A percentile compares a stretch with the other conserved stretches of the same genome.
Conservation (phyloP, 805 yeast genomes). For the Tetrapisispora iriomotensis region DNA sequence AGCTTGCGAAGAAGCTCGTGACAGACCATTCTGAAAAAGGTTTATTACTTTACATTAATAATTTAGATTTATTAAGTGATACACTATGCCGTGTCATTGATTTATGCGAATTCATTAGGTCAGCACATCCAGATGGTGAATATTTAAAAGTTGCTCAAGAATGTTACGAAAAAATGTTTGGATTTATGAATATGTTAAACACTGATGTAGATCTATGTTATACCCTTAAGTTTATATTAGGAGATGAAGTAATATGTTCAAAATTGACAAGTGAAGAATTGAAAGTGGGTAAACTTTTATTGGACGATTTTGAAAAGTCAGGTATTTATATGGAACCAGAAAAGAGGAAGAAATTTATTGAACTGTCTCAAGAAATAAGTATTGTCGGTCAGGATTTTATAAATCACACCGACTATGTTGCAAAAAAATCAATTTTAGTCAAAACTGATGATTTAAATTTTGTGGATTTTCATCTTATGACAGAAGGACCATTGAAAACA, state of each 20-base stretch:
- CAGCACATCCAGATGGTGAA: slow-evolving; percentile 66
- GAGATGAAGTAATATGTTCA: slow-evolving; percentile 21
- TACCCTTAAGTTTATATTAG: slow-evolving; percentile 48
- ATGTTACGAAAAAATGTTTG: slow-evolving; percentile 81
- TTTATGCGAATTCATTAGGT: slow-evolving; percentile 83
- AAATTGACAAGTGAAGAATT: slow-evolving; percentile 62
- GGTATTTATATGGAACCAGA: slow-evolving; percentile 73
- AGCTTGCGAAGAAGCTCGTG: slow-evolving; percentile 48
- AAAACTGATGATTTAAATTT: slow-evolving; percentile 14
- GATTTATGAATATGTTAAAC: slow-evolving; percentile 85
- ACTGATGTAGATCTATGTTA: slow-evolving; percentile 66
- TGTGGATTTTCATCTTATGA: slow-evolving; percentile 10
- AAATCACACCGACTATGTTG: slow-evolving; percentile 20
- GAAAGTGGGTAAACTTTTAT: slow-evolving; percentile 68
- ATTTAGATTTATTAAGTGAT: slow-evolving; percentile 79
- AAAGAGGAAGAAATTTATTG: slow-evolving; percentile 61
- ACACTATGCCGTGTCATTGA: slow-evolving; percentile 87
- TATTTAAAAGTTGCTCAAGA: slow-evolving; percentile 76
- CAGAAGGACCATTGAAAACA: slow-evolving; percentile 24
- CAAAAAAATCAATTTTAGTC: slow-evolving; percentile 16
- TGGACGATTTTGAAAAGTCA: slow-evolving; percentile 80
- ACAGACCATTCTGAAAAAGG: slow-evolving; percentile 37
- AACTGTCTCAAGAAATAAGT: slow-evolving; percentile 71
- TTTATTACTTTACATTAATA: slow-evolving; percentile 42
- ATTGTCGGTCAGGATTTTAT: slow-evolving; percentile 68